A percentile compares a stretch with the other conserved stretches of the same genome.
Evolutionary conservation across 352 stramenopile species (phyloP).

Genomic region (Globisporangium viniferum): DNA sequence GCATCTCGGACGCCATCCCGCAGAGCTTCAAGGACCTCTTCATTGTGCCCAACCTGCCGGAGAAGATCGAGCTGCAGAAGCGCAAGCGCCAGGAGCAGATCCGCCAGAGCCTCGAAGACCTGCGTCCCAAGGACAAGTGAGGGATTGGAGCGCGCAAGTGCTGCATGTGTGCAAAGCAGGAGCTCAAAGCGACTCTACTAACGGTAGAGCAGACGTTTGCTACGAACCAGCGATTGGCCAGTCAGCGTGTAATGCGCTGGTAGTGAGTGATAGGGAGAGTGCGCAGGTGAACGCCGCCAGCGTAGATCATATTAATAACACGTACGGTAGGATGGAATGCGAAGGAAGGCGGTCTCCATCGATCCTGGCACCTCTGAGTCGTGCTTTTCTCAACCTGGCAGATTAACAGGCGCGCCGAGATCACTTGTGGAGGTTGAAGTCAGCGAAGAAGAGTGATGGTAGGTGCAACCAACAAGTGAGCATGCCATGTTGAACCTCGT

Average conservation of each 20-base stretch:
- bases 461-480: neutral
- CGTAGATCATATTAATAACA: neutral
- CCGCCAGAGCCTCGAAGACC: constrained; percentile 63
- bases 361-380: neutral
- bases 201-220: too few species aligned
- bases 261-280: neutral
- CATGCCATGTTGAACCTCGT: neutral
- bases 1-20: constrained; percentile 70
- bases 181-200: neutral
- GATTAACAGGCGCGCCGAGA: too few species aligned
- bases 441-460: neutral
- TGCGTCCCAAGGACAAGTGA: constrained; percentile 71
- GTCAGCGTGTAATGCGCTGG: neutral
- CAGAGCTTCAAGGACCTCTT: constrained; percentile 64
- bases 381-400: too few species aligned
- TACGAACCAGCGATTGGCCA: neutral
- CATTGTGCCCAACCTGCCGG: constrained; percentile 54
- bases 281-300: neutral
- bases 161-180: neutral
- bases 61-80: constrained; percentile 72
- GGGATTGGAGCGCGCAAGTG: neutral
- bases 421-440: neutral
- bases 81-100: constrained; percentile 71
- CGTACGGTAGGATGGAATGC: neutral
- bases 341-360: neutral